These are phyloP conservation scores for Sporothrix phasma DNA, from an alignment of 2,329 filamentous ascomycete species.

Conservation along the genomic window DNA sequence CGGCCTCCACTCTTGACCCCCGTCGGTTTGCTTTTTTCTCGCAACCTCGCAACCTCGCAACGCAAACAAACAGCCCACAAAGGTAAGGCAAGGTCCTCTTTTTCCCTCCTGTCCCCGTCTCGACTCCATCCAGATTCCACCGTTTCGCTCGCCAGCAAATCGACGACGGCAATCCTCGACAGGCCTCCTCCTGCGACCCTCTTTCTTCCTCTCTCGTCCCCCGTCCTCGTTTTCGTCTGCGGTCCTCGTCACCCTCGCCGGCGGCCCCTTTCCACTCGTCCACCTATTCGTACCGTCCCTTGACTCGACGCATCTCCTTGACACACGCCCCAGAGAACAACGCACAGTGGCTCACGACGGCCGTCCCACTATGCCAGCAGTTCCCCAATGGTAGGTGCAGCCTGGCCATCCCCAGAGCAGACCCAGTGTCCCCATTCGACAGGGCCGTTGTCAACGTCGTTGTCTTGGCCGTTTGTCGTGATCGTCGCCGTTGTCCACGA, in stretches of 20 bases:
- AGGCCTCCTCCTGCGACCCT: not conserved
- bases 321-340: conserved; percentile 2
- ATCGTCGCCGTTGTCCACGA: not conserved
- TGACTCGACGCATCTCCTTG: not conserved
- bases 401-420: not conserved
- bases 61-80: conserved; percentile 5
- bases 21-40: not conserved
- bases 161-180: too few species aligned
- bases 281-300: not conserved
- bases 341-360: conserved; percentile 5
- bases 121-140: not conserved
- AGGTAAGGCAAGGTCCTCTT: conserved; percentile 6
- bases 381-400: conserved; percentile 9
- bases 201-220: not conserved
- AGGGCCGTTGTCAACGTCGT: not conserved
- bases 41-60: not conserved
- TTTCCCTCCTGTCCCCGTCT: not conserved
- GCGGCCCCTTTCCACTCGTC: not conserved
- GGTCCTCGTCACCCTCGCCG: not conserved
- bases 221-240: not conserved
- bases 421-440: not conserved
- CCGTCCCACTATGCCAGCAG: conserved; percentile 24
- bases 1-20: not conserved
- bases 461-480: not conserved
- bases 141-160: not conserved